These are phyloP conservation scores for Rhodomyrtus tomentosa DNA, from an alignment of 345 rosid genomes.

Conservation along the genomic window DNA sequence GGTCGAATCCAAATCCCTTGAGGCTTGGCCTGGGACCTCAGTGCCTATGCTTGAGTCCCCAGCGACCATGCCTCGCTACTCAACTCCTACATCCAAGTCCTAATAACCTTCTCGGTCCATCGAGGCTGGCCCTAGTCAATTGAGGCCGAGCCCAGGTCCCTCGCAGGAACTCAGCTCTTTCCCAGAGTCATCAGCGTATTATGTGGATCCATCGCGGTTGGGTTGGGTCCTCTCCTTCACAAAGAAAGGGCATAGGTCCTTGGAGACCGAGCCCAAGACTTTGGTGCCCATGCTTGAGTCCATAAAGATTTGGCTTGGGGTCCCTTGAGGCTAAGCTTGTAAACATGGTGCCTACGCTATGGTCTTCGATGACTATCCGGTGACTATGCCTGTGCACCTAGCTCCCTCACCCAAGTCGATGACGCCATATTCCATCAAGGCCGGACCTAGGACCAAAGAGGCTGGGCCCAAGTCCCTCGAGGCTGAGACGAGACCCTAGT, in stretches of 20 bases:
- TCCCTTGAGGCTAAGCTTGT: not conserved
- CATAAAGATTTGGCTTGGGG: rapidly evolving
- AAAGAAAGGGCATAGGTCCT: not conserved
- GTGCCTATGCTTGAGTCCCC: not conserved
- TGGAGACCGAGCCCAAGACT: rapidly evolving
- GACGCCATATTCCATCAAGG: not conserved
- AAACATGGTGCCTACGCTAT: not conserved
- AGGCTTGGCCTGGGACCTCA: not conserved
- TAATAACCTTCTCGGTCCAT: not conserved
- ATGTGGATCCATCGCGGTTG: not conserved
- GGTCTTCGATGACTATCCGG: rapidly evolving
- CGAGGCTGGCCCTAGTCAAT: rapidly evolving
- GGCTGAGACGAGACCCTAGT: not conserved
- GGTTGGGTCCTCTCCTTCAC: not conserved
- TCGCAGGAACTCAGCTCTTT: rapidly evolving
- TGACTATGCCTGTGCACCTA: not conserved
- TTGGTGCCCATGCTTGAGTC: not conserved
- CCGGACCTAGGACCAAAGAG: not conserved
- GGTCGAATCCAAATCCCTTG: not conserved
- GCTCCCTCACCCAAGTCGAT: not conserved
- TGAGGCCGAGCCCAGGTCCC: rapidly evolving
- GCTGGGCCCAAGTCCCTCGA: not conserved
- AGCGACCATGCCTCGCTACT: not conserved
- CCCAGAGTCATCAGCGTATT: rapidly evolving
- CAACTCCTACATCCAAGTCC: not conserved